phyloP scores from a whole-genome alignment of 2,329 filamentous ascomycete species.

The Penicillium sp. region DNA sequence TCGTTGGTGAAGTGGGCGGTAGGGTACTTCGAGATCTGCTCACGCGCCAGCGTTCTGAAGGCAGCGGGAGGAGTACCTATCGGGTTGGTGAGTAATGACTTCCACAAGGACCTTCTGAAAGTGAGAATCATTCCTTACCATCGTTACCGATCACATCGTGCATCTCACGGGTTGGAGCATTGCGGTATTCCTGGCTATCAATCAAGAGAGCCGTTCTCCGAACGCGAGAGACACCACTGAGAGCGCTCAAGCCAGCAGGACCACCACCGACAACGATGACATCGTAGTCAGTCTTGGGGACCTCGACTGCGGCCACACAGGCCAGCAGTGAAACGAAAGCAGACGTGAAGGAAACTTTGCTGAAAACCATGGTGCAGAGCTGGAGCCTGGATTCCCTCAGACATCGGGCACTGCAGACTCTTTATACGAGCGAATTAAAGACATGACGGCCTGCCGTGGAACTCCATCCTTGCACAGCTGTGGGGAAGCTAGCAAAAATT shows the following conservation, averaged over 20 bases:
- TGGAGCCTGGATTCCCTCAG: background rate
- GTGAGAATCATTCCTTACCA: conserved; percentile 41
- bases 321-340: conserved; percentile 24
- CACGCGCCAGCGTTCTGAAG: conserved; percentile 56
- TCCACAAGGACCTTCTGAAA: background rate
- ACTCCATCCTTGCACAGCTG: background rate
- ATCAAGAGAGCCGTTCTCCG: conserved; percentile 57
- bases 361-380: conserved; percentile 2
- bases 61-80: conserved; percentile 44
- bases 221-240: conserved; percentile 62
- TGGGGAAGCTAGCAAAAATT: conserved; percentile 1
- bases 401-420: background rate
- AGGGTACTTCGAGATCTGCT: conserved; percentile 55
- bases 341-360: conserved; percentile 11
- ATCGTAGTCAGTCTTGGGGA: conserved; percentile 49
- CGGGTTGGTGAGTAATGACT: background rate
- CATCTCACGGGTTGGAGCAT: conserved; percentile 58
- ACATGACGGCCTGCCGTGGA: background rate
- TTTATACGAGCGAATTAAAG: conserved; percentile 5
- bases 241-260: conserved; percentile 55
- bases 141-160: conserved; percentile 64
- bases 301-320: conserved; percentile 21
- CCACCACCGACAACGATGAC: conserved; percentile 61
- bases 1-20: conserved; percentile 55
- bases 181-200: conserved; percentile 62